Conservation (phyloP, 768 basidiomycete genomes). For the Amanita muscaria region DNA sequence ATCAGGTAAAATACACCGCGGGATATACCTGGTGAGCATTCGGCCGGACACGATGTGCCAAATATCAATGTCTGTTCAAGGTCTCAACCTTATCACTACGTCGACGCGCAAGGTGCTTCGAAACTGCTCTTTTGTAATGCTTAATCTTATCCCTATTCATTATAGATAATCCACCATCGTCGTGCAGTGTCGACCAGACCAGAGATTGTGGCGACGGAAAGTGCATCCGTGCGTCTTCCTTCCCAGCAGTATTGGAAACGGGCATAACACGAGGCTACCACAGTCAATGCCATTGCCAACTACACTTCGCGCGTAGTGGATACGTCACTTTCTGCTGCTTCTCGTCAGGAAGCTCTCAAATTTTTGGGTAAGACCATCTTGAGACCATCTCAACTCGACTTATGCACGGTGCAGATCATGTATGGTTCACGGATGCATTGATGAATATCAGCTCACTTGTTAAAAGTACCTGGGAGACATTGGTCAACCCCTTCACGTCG, state of each 20-base stretch:
- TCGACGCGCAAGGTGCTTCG: constrained; percentile 36
- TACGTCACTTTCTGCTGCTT: constrained; percentile 29
- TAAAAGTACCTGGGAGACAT: constrained; percentile 39
- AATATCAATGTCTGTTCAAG: constrained; percentile 13
- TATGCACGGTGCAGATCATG: constrained; percentile 2
- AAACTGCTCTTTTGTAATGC: background rate
- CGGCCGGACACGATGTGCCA: background rate
- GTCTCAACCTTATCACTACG: constrained; percentile 37
- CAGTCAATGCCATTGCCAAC: constrained; percentile 49
- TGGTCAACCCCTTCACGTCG: constrained; percentile 41
- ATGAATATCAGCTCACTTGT: background rate
- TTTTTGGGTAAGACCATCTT: constrained; percentile 33
- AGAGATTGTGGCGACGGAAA: constrained; percentile 35
- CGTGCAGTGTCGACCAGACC: constrained; percentile 39
- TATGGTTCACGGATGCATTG: background rate
- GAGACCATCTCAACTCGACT: constrained; percentile 23
- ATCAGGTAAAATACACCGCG: constrained; percentile 32
- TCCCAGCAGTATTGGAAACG: background rate
- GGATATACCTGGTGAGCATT: constrained; percentile 29
- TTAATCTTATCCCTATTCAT: background rate
- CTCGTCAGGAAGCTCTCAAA: constrained; percentile 43
- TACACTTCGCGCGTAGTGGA: constrained; percentile 43
- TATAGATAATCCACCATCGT: constrained; percentile 36
- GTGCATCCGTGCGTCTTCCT: constrained; percentile 31
- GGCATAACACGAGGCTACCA: background rate